Evolutionary conservation across 768 basidiomycete genomes (phyloP).

Genomic region (Amyloporia xantha): DNA sequence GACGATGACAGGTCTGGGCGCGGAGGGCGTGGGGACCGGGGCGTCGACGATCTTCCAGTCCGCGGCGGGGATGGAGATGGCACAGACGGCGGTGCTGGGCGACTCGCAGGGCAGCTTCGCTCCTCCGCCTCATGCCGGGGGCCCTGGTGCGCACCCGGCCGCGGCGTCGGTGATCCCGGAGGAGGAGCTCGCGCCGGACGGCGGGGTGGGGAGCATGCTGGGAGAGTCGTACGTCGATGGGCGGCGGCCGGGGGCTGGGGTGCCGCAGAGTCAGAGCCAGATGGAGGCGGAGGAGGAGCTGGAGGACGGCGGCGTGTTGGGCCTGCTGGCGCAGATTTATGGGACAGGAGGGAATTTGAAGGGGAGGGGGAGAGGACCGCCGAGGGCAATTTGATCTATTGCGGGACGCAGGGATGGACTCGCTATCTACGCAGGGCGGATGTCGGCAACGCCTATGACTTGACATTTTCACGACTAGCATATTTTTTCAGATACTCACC

Average conservation of each 20-base stretch:
- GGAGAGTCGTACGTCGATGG: slow-evolving; percentile 78
- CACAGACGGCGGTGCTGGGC: slow-evolving; percentile 66
- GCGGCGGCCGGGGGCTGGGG: slow-evolving; percentile 28
- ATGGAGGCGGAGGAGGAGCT: slow-evolving; percentile 54
- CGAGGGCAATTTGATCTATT: slow-evolving; percentile 19
- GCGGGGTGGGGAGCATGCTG: slow-evolving; percentile 51
- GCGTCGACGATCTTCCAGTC: slow-evolving; percentile 38
- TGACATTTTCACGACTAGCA: too few species aligned
- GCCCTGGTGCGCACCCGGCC: slow-evolving; percentile 11
- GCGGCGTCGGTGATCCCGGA: slow-evolving; percentile 27
- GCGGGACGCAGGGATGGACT: too few species aligned
- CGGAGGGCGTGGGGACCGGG: background rate
- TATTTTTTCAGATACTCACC: too few species aligned
- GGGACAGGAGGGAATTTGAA: slow-evolving; percentile 31
- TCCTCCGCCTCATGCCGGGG: slow-evolving; percentile 2
- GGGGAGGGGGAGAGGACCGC: slow-evolving; percentile 22
- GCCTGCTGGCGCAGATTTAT: slow-evolving; percentile 84
- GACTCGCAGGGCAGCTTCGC: slow-evolving; percentile 59
- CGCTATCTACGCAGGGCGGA: too few species aligned
- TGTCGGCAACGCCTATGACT: too few species aligned
- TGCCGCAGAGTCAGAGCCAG: slow-evolving; percentile 21
- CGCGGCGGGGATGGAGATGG: slow-evolving; percentile 44
- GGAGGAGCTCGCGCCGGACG: slow-evolving; percentile 45
- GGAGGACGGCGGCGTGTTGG: slow-evolving; percentile 80
- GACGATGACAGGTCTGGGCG: background rate